Base-by-base conservation (phyloP, 2,329 filamentous ascomycete genomes). In the Chaetomiaceae sp. region DNA sequence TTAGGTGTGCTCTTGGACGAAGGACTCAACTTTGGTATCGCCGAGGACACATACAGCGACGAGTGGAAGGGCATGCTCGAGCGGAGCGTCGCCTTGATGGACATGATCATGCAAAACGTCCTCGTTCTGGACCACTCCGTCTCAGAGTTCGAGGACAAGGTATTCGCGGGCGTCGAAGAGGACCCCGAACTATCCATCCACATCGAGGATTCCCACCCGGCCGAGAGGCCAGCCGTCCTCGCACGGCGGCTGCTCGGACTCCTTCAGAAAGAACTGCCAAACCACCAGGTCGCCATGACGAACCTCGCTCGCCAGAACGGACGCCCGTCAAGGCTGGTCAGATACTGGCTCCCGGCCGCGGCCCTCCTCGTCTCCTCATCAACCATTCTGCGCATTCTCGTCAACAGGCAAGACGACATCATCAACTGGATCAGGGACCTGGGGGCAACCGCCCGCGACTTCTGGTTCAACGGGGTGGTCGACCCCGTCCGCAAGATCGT, bases 381-480 rank as follows among this genome's bases (percentile, higher is more conserved):
- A 15, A 96, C 91, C 0, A 77, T 95, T n/a, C 75, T 97, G 15
- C 85, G 85, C 20, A 81, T 97, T 34, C 71, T 95, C 27, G 77
- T 88, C 56, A 89, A 86, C 65, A 81, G 85, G 47, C 83, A 83
- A 63, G 86, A 87, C 19, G 88, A 92, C 61, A 86, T 99, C 19
- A 60, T 89, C 23, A 78, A 83, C 43, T 96, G 91, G 91, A 76
- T 95, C 40, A 76, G 80, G 33, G 88, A 94, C 59, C 72, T 96
- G 23, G 92, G 90, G 7, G 74, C 76, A 1, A 99, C 94, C 0
- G 74, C 85, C 1, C 80, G 88, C 50, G 92, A 95, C 69, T 99
- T 99, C 67, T 96, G 91, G 88, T 78, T 85, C 56, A 99, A 99
- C 68, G 99, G 94, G 94, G 87, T 99, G 3, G 75, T 99, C 11